These are phyloP conservation scores for Penicillium sp. DNA, from an alignment of 2,329 filamentous ascomycete species.

Conservation along the genomic window DNA sequence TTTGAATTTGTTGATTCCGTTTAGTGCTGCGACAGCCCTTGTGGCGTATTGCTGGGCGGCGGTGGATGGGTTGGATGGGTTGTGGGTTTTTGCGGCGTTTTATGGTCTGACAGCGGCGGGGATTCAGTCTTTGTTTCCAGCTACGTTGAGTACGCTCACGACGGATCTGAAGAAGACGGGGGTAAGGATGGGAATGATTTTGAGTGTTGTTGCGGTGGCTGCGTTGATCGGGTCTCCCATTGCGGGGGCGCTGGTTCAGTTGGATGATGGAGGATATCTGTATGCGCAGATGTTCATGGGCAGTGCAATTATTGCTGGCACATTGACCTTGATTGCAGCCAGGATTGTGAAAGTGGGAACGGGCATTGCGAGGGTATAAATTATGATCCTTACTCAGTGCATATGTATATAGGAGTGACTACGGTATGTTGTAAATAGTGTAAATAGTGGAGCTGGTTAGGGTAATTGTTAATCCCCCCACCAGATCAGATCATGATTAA, in stretches of 20 bases:
- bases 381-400: too few relatives aligned
- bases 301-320: conserved; percentile 48
- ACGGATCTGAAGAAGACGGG: conserved; percentile 58
- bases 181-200: conserved; percentile 62
- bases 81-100: conserved; percentile 66
- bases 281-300: conserved; percentile 59
- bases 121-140: conserved; percentile 70
- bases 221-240: conserved; percentile 60
- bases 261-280: conserved; percentile 50
- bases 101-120: conserved; percentile 68
- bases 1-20: conserved; percentile 64
- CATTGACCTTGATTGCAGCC: conserved; percentile 46
- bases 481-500: conserved; percentile 19
- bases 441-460: not conserved
- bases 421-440: too few relatives aligned
- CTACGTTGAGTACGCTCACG: conserved; percentile 60
- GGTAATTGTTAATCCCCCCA: not conserved
- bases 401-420: not conserved
- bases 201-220: conserved; percentile 59
- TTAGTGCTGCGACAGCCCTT: conserved; percentile 46
- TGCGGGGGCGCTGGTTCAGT: conserved; percentile 56
- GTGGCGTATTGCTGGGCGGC: conserved; percentile 62
- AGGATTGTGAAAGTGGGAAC: conserved; percentile 40
- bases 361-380: conserved; percentile 40
- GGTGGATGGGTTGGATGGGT: conserved; percentile 52